Base-by-base conservation (phyloP, 768 basidiomycete genomes). In the Termitomyces sp. region DNA sequence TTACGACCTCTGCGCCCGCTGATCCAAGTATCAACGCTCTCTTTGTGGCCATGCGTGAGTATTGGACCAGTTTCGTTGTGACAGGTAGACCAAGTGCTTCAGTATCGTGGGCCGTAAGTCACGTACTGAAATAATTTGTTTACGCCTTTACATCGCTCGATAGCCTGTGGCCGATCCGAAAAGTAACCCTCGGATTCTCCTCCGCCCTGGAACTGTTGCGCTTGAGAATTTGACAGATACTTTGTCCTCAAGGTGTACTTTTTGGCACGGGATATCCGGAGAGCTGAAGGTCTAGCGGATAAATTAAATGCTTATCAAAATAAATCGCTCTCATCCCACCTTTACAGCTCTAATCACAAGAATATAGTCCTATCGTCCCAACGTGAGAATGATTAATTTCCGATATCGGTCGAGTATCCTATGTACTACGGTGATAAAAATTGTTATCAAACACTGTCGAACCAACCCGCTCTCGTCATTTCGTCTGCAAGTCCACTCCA, bases 391-490 rank as follows among this genome's bases (percentile, higher is more conserved):
- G 26, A 51, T 36, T 13, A n/a, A 18, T 52, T 52, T 40, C 24
- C 18, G 20, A 28, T 13, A n/a, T 16, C 18, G 10, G 5, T 51
- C 16, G 24, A 51, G 9, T 52, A 40, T 40, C 26, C 26, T 52
- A 28, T 13, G 4, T 35, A 36, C 35, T 38, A 18, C 18, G 26
- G 10, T 14, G n/a, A 11, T 33, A 16, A 52, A 33, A 28, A 26
- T 51, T 30, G 28, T 50, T 41, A 47, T 62, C 24, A 53, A 45
- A 28, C 71, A 22, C 58, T 60, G 46, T 88, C 82, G 63, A 91
- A 87, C 90, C 91, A 92, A 1, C 90, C 88, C 2, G 86, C 85
- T 55, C 76, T 75, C 3, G 75, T 70, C 87, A 92, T 90, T 67
- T 92, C 90, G 11, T 83, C 80, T 0, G 82, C 86, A 5, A 93